phyloP scores from a whole-genome alignment of 1,284 basidiomycete species.

The Rhizopogon parksii region DNA sequence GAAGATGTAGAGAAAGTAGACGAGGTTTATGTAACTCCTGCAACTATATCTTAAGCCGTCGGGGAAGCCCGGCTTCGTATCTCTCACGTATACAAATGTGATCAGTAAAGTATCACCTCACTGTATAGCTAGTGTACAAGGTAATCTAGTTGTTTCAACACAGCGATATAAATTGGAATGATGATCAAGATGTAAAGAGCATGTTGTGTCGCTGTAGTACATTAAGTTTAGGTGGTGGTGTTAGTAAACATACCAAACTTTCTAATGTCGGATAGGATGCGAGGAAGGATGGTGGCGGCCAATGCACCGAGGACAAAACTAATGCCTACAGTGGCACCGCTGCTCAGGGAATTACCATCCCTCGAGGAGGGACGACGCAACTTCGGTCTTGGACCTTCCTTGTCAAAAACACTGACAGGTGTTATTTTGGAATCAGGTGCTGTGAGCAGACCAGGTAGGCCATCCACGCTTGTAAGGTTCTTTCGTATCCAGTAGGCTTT shows the following conservation, averaged over 20 bases:
- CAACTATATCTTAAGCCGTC: background rate
- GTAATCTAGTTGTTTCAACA: background rate
- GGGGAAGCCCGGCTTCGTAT: background rate
- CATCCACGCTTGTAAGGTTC: conserved; percentile 47
- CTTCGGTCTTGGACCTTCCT: conserved; percentile 11
- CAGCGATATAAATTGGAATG: background rate
- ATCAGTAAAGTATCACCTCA: background rate
- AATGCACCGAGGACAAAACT: background rate
- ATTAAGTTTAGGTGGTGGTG: background rate
- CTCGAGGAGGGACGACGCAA: background rate
- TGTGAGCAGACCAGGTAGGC: conserved; percentile 34
- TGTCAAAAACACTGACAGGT: conserved; percentile 16
- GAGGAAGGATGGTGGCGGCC: conserved; percentile 32
- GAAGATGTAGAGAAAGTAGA: background rate
- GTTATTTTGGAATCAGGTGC: conserved; percentile 16
- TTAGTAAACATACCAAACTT: background rate
- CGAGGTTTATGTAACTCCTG: background rate
- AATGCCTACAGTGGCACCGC: background rate
- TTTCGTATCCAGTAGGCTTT: conserved; percentile 38
- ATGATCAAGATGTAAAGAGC: too few relatives aligned
- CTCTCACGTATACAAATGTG: background rate
- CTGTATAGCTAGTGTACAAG: background rate
- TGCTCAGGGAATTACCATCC: background rate
- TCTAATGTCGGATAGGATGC: conserved; percentile 29
- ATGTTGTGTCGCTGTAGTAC: too few relatives aligned